Base-by-base conservation (phyloP, 495 filamentous ascomycete species). In the Trichodelitschia bisporula region DNA sequence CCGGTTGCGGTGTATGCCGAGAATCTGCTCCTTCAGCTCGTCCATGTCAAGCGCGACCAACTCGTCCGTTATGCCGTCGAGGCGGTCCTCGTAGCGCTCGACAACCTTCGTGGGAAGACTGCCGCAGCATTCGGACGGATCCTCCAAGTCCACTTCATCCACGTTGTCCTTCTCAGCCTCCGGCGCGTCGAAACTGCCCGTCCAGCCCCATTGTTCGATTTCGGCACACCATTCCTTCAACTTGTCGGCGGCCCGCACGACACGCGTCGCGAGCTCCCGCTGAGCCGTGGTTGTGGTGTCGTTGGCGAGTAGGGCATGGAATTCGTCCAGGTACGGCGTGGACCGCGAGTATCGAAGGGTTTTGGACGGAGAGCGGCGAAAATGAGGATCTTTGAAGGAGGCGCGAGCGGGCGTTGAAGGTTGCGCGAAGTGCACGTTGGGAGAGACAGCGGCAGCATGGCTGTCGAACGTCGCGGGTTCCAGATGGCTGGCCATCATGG, bases 11-110 rank as follows among this genome's bases (percentile, higher is more conserved):
- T 86, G 72, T 34, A 71, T 74, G 56, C 73, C 69, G 33, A 90
- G 55, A 38, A 95, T 77, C 47, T 82, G 78, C 28, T 60, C 64
- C 54, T 93, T 93, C 41, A 95, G 67, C 40, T 89, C 82, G 37
- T 92, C 82, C 27, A 97, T 60, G 31, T 80, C 67, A 28, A 97
- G 54, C 25, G 63, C 61, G 14, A 84, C 77, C 57, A 93, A 66
- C 29, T 67, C 72, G 29, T 69, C 63, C 14, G 56, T 56, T 37
- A 97, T 91, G 31, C 72, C 66, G 20, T 84, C 73, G 15, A 90
- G 60, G 17, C 84, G 62, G 21, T 48, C 53, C 43, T 83, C 75
- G 45, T 86, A 80, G 30, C 53, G 44, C 18, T 61, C 47, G 0
- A 83, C 69, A 17, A 67, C 53, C 3, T 49, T 42, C 13, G 58